Conservation (phyloP, 129 eudicot genomes). For the Apium graveolens region DNA sequence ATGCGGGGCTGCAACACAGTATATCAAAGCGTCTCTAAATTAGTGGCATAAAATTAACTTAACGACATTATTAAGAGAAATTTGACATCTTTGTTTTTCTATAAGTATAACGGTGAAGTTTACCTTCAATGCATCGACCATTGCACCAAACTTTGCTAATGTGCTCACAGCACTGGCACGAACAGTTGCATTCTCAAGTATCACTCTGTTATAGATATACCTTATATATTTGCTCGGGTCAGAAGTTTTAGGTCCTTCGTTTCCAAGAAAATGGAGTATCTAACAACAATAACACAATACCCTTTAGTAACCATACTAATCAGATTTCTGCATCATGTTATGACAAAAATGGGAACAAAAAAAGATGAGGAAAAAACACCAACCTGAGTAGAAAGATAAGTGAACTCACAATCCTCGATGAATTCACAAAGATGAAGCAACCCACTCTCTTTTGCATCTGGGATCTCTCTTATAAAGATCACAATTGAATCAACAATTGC, state of each 20-base stretch:
- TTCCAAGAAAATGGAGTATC: slow-evolving; percentile 94
- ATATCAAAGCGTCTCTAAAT: slow-evolving; percentile 8
- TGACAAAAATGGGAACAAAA: not conserved
- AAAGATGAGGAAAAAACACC: not conserved
- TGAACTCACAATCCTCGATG: slow-evolving; percentile 97
- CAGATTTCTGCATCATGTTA: slow-evolving; percentile 2
- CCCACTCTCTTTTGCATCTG: slow-evolving; percentile 97
- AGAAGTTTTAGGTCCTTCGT: slow-evolving; percentile 92
- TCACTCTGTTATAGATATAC: slow-evolving; percentile 86
- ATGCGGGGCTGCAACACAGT: slow-evolving; percentile 80
- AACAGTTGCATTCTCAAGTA: slow-evolving; percentile 93
- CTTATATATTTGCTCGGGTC: slow-evolving; percentile 96
- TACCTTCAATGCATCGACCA: slow-evolving; percentile 85
- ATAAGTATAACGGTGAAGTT: slow-evolving; percentile 12
- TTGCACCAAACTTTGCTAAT: slow-evolving; percentile 84
- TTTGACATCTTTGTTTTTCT: not conserved
- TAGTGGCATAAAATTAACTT: slow-evolving; percentile 2
- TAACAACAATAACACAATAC: slow-evolving; percentile 16
- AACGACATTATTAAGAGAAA: not conserved
- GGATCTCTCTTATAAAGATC: slow-evolving; percentile 79
- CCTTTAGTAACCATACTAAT: slow-evolving; percentile 9
- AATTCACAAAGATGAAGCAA: slow-evolving; percentile 96
- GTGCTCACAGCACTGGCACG: slow-evolving; percentile 94
- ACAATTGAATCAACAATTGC: slow-evolving; percentile 96
- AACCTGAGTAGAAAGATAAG: slow-evolving; percentile 97